Evolutionary conservation across 768 basidiomycete species (phyloP).

Genomic region (Tulasnella sp.): DNA sequence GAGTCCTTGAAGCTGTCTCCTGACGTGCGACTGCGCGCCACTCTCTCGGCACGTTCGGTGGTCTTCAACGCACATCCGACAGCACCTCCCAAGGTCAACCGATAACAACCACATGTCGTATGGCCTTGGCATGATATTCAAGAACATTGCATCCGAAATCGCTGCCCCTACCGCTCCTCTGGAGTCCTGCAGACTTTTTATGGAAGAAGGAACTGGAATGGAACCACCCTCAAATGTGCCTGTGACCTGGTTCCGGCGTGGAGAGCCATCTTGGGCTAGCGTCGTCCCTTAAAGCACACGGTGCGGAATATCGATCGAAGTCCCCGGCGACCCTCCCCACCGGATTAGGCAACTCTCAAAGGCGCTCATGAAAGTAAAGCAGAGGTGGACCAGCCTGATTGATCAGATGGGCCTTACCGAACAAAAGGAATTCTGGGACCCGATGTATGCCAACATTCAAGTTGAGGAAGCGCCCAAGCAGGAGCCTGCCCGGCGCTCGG

Average conservation of each 20-base stretch:
- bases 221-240: no score
- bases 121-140: no score
- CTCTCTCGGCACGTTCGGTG: no score
- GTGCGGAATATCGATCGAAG: neutral
- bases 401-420: neutral
- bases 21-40: no score
- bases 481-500: neutral
- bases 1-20: no score
- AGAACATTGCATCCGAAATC: no score
- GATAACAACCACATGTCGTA: no score
- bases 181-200: no score
- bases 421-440: neutral
- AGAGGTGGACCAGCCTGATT: neutral
- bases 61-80: no score
- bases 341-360: neutral
- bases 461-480: neutral
- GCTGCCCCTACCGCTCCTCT: no score
- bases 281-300: neutral
- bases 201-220: no score
- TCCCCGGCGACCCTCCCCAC: neutral
- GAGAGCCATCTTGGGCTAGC: neutral
- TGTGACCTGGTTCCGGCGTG: neutral
- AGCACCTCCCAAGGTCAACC: no score
- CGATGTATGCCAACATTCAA: neutral
- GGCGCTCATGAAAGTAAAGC: neutral